Evolutionary conservation across 257 asterid species (phyloP), one percentile per base, ranked within the genome.

Genomic region (Linaria vulgaris): DNA sequence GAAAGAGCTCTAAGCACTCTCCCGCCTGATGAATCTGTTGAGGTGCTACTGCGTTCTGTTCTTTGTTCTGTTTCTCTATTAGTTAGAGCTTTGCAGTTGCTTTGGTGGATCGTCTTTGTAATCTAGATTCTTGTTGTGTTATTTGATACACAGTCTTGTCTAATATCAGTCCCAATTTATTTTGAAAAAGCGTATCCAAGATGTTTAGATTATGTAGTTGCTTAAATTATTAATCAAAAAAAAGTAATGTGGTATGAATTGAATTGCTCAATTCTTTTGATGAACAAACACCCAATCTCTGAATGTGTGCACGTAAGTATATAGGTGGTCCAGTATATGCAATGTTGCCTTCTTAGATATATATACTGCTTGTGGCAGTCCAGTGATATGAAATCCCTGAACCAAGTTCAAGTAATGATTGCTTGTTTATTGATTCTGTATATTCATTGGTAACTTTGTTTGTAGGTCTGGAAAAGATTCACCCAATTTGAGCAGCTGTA

Each of bases 1-100:
- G 97, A 94, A 74, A 83, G 99, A 49, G 97, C 99, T 50, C 76
- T 94, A 79, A 94, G 94, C 80, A 78, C 88, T 9, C 94, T 94
- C 57, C 99, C 95, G 54, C 92, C 97, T 19, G 87, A 87, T 70
- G 95, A 83, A 74, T 90, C 99, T 47, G 86, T 85, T 72, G 99
- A 94, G 97, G 99, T 94, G 65, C 71, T 9, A 39, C 55, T 46
- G 30, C 48, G 8, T 59, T 70, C 64, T 59, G 9, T 54, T 15
- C 15, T 67, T 46, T 19, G n/a, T 12, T 60, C 48, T 49, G 51
- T 38, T 68, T 12, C 58, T 63, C 51, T 44, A 12, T 1, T 43
- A 56, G 61, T 22, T 34, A 23, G 16, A 12, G 15, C 39, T 64
- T 8, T 68, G 59, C 30, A 34, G 47, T 47, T 37, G 7, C 11